A percentile compares a stretch with the other conserved stretches of the same genome.
Evolutionary conservation across 2,329 filamentous ascomycete genomes (phyloP).

Genomic region (Graphiopsis chlorocephala): DNA sequence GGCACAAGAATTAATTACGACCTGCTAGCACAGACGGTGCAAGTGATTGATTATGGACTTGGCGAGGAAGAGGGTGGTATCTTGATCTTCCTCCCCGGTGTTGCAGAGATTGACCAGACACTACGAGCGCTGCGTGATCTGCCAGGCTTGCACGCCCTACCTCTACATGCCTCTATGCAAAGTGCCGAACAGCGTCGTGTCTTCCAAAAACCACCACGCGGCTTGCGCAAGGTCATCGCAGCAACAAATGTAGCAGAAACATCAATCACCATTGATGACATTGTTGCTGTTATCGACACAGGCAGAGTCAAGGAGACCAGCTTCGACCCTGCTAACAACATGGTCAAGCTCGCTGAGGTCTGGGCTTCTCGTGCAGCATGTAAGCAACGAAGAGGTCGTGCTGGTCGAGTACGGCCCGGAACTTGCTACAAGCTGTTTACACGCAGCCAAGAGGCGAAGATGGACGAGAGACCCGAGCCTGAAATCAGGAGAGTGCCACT

Average conservation of each 20-base stretch:
- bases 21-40: conserved; percentile 75
- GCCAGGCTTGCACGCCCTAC: conserved; percentile 70
- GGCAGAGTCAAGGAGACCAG: conserved; percentile 96
- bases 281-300: conserved; percentile 92
- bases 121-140: conserved; percentile 66
- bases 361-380: conserved; percentile 94
- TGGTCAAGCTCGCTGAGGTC: conserved; percentile 89
- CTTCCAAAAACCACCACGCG: conserved; percentile 70
- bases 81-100: conserved; percentile 91
- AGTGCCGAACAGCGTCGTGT: conserved; percentile 85
- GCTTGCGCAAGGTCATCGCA: conserved; percentile 87
- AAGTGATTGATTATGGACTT: conserved; percentile 76
- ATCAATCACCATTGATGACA: conserved; percentile 96
- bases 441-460: conserved; percentile 74
- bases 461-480: conserved; percentile 85
- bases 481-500: conserved; percentile 91
- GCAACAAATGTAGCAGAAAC: conserved; percentile 98
- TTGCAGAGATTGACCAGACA: conserved; percentile 83
- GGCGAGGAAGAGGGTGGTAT: conserved; percentile 76
- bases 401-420: conserved; percentile 86
- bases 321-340: conserved; percentile 87
- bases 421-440: conserved; percentile 96
- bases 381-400: conserved; percentile 89
- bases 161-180: conserved; percentile 87
- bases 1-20: conserved; percentile 88